phyloP scores from a whole-genome alignment of 192 early-diverging fungal species.

The Endogone sp. region DNA sequence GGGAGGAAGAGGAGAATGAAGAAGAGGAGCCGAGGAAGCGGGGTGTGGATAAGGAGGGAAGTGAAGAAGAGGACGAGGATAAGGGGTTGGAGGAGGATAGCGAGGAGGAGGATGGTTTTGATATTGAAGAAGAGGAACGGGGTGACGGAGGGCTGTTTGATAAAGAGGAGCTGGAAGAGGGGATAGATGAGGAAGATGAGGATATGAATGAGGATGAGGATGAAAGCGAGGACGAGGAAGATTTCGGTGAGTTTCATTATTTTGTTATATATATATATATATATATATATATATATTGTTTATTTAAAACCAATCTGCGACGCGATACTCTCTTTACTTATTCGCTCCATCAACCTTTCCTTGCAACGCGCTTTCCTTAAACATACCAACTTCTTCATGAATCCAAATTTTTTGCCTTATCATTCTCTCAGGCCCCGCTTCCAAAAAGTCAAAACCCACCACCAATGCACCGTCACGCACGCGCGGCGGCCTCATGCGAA shows the following conservation, averaged over 20 bases:
- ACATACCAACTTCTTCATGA: too few species aligned
- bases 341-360: background rate
- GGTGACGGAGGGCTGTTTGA: slow-evolving; percentile 6
- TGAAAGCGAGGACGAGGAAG: background rate
- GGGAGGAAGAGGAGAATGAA: slow-evolving; percentile 5
- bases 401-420: too few species aligned
- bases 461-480: background rate
- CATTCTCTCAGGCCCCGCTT: background rate
- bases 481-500: background rate
- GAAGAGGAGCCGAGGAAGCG: slow-evolving; percentile 1
- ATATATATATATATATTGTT: too few species aligned
- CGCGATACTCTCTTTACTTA: background rate
- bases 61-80: slow-evolving; percentile 18
- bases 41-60: background rate
- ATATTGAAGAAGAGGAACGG: background rate
- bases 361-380: background rate
- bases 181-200: slow-evolving; percentile 3
- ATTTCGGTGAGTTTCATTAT: background rate
- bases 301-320: background rate
- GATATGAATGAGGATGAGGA: slow-evolving; percentile 1
- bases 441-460: background rate
- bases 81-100: slow-evolving; percentile 32
- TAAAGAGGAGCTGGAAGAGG: background rate
- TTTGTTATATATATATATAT: too few species aligned
- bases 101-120: slow-evolving; percentile 13